Percentiles rank a stretch among this genome's conserved stretches.
Evolutionary conservation across 108 stramenopile genomes (phyloP).

Genomic region (Cyclotella atomus): DNA sequence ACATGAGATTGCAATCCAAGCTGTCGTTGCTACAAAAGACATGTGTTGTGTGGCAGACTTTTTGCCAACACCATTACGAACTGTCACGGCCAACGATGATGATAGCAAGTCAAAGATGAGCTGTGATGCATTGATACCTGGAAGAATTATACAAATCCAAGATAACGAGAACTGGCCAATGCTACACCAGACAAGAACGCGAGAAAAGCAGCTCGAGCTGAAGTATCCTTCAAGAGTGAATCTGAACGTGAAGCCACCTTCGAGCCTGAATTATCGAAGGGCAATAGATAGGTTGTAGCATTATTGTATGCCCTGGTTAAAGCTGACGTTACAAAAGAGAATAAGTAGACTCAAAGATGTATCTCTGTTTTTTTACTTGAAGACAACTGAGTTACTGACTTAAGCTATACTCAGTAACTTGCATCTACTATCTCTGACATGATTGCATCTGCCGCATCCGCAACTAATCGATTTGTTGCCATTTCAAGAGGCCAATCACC

Average conservation of each 20-base stretch:
- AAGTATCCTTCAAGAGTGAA: background rate
- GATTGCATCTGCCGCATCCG: constrained; percentile 39
- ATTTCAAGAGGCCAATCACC: constrained; percentile 56
- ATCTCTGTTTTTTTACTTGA: background rate
- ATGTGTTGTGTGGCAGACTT: constrained; percentile 31
- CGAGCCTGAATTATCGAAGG: constrained; percentile 6
- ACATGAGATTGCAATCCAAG: constrained; percentile 29
- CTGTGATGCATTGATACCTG: constrained; percentile 37
- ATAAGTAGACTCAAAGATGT: constrained; percentile 4
- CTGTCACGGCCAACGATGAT: background rate
- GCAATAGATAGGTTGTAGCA: too few relatives aligned
- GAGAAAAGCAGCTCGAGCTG: too few relatives aligned
- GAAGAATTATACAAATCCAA: constrained; percentile 39
- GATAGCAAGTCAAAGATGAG: background rate
- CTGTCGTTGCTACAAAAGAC: constrained; percentile 24
- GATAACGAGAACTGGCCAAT: constrained; percentile 28
- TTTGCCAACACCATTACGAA: constrained; percentile 14
- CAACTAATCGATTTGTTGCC: constrained; percentile 28
- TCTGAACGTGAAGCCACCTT: constrained; percentile 5
- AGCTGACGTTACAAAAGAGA: too few relatives aligned
- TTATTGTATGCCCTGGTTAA: too few relatives aligned
- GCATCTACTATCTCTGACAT: constrained; percentile 17
- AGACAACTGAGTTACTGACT: background rate
- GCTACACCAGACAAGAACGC: too few relatives aligned
- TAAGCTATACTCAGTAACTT: background rate